Base-by-base conservation (phyloP, 768 basidiomycete genomes). In the Leccinum subgranulosum region DNA sequence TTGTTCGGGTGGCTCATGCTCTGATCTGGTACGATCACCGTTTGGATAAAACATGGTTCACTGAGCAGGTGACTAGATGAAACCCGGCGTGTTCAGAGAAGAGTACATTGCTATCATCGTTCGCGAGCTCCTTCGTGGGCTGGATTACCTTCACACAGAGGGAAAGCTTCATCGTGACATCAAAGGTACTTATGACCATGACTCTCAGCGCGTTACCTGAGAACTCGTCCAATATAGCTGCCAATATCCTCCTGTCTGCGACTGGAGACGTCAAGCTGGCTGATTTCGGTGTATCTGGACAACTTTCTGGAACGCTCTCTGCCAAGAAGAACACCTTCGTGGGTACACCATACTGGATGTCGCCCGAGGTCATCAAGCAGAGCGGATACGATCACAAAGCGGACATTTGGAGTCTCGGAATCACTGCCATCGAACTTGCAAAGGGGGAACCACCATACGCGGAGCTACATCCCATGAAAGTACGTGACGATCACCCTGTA, bases 271-370 rank as follows among this genome's bases (percentile, higher is more conserved):
- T 99, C 63, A 99, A 99, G 72, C 80, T 99, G 25, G 97, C 97
- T 47, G 97, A 99, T 71, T 99, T 99, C 68, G 97, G 97, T 68
- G 97, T 99, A 4, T 98, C 95, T 1, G 97, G 97, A 28, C 97
- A 99, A 68, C 81, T 99, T 28, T 94, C 92, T 21, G 94, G 94
- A 3, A 95, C 92, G 2, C 76, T 95, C 46, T 92, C 90, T 11
- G 92, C 91, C 19, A 94, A 93, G 83, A 94, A 98, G 83, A 98
- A 99, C 66, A 99, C 96, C 1, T 98, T 95, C 70, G 96, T 96
- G 31, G 93, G 93, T 28, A 95, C 96, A 17, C 96, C 96, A 3
- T 99, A 98, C 70, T 99, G 97, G 97, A 99, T 99, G 97, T 94
- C 93, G 7, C 97, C 97, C 6, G 97, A 99, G 70, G 95, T 98